phyloP scores from a whole-genome alignment of 495 filamentous ascomycete species.

The Trichoderma virens region DNA sequence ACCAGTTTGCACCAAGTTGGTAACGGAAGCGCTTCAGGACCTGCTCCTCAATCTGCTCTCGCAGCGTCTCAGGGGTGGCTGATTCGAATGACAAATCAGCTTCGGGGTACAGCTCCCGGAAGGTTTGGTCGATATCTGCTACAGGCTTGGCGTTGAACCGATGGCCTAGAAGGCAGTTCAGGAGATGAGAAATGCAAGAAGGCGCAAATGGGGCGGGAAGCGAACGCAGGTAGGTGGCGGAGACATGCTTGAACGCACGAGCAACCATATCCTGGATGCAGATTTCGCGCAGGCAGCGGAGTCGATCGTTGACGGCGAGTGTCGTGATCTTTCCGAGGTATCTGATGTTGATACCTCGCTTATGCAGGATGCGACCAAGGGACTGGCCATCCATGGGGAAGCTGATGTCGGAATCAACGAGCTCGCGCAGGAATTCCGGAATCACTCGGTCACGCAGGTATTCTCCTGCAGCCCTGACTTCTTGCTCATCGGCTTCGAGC shows the following conservation, averaged over 20 bases:
- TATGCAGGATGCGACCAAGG: slow-evolving; percentile 82
- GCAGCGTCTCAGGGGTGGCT: slow-evolving; percentile 63
- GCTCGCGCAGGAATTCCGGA: slow-evolving; percentile 64
- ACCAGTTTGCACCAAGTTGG: slow-evolving; percentile 61
- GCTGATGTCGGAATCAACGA: slow-evolving; percentile 85
- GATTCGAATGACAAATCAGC: slow-evolving; percentile 76
- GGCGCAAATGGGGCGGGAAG: slow-evolving; percentile 71
- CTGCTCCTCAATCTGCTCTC: slow-evolving; percentile 62
- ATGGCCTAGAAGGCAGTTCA: slow-evolving; percentile 87
- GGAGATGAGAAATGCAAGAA: slow-evolving; percentile 72
- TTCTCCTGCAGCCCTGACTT: slow-evolving; percentile 76
- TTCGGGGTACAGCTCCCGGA: slow-evolving; percentile 70
- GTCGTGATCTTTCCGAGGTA: slow-evolving; percentile 81
- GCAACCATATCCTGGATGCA: slow-evolving; percentile 87
- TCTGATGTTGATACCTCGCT: slow-evolving; percentile 93
- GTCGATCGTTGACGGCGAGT: slow-evolving; percentile 59
- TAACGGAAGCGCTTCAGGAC: slow-evolving; percentile 66
- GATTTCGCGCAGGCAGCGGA: slow-evolving; percentile 68
- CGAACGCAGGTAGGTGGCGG: slow-evolving; percentile 68
- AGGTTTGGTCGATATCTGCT: slow-evolving; percentile 64
- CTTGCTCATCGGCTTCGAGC: slow-evolving; percentile 76
- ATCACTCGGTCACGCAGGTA: slow-evolving; percentile 69
- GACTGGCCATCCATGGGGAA: slow-evolving; percentile 98
- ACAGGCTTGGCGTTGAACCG: slow-evolving; percentile 67
- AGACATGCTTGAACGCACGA: slow-evolving; percentile 88